Base-by-base conservation (phyloP, 352 stramenopile species). In the Halophytophthora polymorphica region DNA sequence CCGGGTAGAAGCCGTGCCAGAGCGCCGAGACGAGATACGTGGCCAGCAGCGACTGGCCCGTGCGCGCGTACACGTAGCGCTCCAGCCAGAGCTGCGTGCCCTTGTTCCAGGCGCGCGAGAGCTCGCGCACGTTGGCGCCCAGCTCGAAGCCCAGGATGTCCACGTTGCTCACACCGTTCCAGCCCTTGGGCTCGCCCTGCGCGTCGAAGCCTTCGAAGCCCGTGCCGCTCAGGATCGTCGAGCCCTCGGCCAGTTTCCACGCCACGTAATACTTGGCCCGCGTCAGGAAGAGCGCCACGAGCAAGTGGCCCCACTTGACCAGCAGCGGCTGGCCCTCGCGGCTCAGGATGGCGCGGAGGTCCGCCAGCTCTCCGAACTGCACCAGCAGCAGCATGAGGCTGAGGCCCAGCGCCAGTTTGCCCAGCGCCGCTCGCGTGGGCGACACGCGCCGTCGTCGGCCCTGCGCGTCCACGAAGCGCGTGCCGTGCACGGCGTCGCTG, bases 1-100 rank as follows among this genome's bases (percentile, higher is more conserved):
- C 96, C 10, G 95, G 95, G 65, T 99, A 99, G 58, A 99, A 99
- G n/a, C 96, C 96, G 71, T 99, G 96, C 96, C 96, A 99, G 45
- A 99, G 85, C 0, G 95, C 96, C 33, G 90, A 98, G 36, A 97
- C 80, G 7, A 88, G 86, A 74, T 98, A 99, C 18, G 95, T 98
- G 10, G 86, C 89, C 22, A 96, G 47, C 7, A 98, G 64, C 47
- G 83, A 98, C 64, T 97, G 97, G 55, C 76, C 76, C 2, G 91
- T 98, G 38, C 96, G 90, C n/a, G 93, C 90, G 78, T 99, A 99
- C 15, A 98, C 95, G 70, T 98, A 99, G 36, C 90, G 88, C 54
- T 97, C 90, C 34, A 99, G 77, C 96, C 96, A 99, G 29, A 86
- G 76, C 69, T 96, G 88, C 31, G 93, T 98, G 64, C 96, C 95